Evolutionary conservation across 495 filamentous ascomycete species (phyloP).

Genomic region (Hypoxylon lienhwacheense): DNA sequence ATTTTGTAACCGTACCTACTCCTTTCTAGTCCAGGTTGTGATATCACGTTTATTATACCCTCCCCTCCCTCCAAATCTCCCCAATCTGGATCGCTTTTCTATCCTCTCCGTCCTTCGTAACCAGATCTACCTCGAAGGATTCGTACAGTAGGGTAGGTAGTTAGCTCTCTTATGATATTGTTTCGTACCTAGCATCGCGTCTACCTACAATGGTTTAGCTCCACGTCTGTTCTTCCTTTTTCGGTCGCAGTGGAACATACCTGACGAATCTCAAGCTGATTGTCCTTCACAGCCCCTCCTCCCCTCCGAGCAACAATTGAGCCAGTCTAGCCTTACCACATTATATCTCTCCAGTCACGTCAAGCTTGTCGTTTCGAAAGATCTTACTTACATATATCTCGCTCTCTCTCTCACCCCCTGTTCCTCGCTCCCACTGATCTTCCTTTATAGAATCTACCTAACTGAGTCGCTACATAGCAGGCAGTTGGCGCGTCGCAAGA

Average conservation of each 20-base stretch:
- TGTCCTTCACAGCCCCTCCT: constrained; percentile 36
- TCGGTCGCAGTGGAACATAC: constrained; percentile 31
- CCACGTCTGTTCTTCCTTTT: constrained; percentile 21
- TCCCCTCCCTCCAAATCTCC: neutral
- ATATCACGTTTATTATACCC: constrained; percentile 16
- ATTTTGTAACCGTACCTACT: neutral
- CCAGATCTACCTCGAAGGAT: constrained; percentile 30
- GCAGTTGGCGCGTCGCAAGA: constrained; percentile 11
- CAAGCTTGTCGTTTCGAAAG: constrained; percentile 20
- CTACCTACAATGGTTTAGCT: constrained; percentile 16
- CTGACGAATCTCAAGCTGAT: constrained; percentile 32
- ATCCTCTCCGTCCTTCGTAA: constrained; percentile 6
- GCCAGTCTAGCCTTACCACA: constrained; percentile 23
- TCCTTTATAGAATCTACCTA: constrained; percentile 10
- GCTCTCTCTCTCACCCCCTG: neutral
- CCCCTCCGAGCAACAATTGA: constrained; percentile 21
- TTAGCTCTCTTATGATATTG: neutral
- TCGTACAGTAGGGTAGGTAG: constrained; percentile 2
- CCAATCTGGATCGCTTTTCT: constrained; percentile 3
- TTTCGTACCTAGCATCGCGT: no score
- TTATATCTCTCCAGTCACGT: constrained; percentile 24
- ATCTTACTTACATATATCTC: constrained; percentile 19
- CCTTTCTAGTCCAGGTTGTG: neutral
- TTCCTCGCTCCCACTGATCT: neutral
- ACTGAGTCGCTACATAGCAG: constrained; percentile 10